Evolutionary conservation across 2,329 filamentous ascomycete species (phyloP), one percentile per base, ranked within the genome.

Genomic region (Sclerotiophoma versabilis): DNA sequence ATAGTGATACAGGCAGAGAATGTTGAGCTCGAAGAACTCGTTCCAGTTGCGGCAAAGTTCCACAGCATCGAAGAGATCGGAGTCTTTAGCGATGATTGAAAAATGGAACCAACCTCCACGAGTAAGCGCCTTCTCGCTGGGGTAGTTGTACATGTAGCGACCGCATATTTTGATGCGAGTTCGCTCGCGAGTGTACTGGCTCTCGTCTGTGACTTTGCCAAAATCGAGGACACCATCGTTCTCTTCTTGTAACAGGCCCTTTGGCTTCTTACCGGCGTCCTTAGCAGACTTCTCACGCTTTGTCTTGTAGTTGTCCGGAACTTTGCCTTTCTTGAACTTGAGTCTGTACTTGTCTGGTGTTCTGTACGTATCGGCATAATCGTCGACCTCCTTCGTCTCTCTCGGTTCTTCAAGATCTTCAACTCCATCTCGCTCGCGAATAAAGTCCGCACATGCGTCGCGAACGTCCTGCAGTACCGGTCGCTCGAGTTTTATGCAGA

Each of bases 21-120:
- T 76, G 49, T 77, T 80, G 17, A 83, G 65, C 58, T 81, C 76
- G 49, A 76, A 80, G 60, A 82, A 80, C 59, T 82, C 80, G 33
- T 80, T 76, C 80, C 79, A 82, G 62, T 79, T 79, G 22, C 79
- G 75, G 58, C 80, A 82, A 10, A 82, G 72, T n/a, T 74, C 64
- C 19, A 81, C 73, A 3, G 66, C 79, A 36, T 80, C 73, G 39
- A 73, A 70, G 4, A 83, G 71, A 39, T 70, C 66, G 47, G 78
- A 80, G 44, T 80, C 77, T 62, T 80, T 81, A 2, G 80, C 79
- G 59, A 82, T 76, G 55, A 82, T 72, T 19, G 77, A 80, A 62
- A 82, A 83, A 26, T 82, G 80, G 19, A 80, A 70, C 81, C 80
- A 83, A 4, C 80, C 80, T 23, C 77, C 75, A 47, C 79, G 72